Percentiles rank a stretch among this genome's conserved stretches.
Evolutionary conservation across 1,284 basidiomycete species (phyloP).

Genomic region (Rhodofomes roseus): DNA sequence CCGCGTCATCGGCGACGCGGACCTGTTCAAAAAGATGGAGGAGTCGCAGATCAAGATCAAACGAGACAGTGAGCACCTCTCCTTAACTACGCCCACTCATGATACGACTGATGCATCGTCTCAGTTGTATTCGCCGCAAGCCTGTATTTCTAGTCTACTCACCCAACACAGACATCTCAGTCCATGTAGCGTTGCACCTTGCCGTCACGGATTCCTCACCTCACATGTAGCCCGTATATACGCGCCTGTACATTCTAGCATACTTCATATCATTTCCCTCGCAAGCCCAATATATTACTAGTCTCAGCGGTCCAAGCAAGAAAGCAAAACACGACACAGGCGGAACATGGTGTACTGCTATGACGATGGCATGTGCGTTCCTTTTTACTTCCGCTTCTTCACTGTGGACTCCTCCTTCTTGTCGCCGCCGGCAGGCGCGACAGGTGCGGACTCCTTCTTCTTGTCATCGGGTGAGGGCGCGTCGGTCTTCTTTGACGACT

Average conservation of each 20-base stretch:
- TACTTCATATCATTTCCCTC: constrained; percentile 14
- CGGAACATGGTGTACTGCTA: constrained; percentile 10
- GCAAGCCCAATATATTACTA: constrained; percentile 24
- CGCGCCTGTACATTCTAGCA: neutral
- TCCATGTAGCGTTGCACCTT: neutral
- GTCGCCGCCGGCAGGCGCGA: constrained; percentile 67
- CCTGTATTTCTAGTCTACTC: constrained; percentile 67
- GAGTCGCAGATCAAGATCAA: constrained; percentile 91
- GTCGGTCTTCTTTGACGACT: constrained; percentile 76
- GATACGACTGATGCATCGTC: neutral
- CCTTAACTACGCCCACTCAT: neutral
- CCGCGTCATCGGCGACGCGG: constrained; percentile 94
- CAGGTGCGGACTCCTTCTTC: constrained; percentile 59
- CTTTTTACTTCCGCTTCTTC: constrained; percentile 53
- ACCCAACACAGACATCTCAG: neutral
- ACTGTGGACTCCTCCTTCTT: constrained; percentile 49
- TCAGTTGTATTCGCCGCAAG: constrained; percentile 84
- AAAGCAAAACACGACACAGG: constrained; percentile 12
- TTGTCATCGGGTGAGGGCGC: constrained; percentile 59
- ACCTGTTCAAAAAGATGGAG: constrained; percentile 97
- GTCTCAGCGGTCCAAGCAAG: constrained; percentile 22
- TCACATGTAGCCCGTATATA: neutral
- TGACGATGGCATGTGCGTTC: constrained; percentile 6
- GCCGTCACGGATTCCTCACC: too few relatives aligned
- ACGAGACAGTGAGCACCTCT: constrained; percentile 76